Conservation (phyloP, 306 rosid species). For the Medicago lupulina region DNA sequence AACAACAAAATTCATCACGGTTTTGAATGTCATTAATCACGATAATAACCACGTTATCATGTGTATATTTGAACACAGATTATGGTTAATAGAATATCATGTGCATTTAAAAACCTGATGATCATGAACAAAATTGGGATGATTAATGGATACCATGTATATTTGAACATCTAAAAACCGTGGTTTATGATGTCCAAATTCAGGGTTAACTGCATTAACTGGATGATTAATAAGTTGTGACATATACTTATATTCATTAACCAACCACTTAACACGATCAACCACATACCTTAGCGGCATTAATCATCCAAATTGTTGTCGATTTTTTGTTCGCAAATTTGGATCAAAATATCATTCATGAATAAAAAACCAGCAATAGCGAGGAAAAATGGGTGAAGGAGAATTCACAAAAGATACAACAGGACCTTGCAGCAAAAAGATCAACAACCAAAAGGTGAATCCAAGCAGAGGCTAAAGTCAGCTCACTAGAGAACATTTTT, state of each 20-base stretch:
- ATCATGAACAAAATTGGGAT: too few relatives aligned
- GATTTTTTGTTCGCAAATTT: not conserved
- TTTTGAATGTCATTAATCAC: not conserved
- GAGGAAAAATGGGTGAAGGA: not conserved
- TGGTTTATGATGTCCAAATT: too few relatives aligned
- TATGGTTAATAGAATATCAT: too few relatives aligned
- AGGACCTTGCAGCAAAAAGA: slow-evolving; percentile 95
- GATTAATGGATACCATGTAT: too few relatives aligned
- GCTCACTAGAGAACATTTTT: slow-evolving; percentile 87
- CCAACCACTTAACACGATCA: not conserved
- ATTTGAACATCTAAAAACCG: too few relatives aligned
- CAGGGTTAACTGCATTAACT: too few relatives aligned
- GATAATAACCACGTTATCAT: too few relatives aligned
- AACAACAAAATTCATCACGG: not conserved
- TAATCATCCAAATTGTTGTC: not conserved
- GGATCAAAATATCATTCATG: not conserved
- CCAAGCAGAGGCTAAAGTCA: slow-evolving; percentile 98
- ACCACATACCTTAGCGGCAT: not conserved
- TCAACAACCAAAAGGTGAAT: slow-evolving; percentile 88
- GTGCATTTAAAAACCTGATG: too few relatives aligned
- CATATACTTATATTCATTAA: not conserved
- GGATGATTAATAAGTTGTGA: too few relatives aligned
- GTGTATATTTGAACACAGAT: too few relatives aligned
- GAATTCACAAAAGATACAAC: slow-evolving; percentile 11
- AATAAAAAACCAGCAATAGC: not conserved